Percentiles rank a stretch among this genome's conserved stretches.
Evolutionary conservation across 768 basidiomycete genomes (phyloP).

Genomic region (Roridomyces roridus): DNA sequence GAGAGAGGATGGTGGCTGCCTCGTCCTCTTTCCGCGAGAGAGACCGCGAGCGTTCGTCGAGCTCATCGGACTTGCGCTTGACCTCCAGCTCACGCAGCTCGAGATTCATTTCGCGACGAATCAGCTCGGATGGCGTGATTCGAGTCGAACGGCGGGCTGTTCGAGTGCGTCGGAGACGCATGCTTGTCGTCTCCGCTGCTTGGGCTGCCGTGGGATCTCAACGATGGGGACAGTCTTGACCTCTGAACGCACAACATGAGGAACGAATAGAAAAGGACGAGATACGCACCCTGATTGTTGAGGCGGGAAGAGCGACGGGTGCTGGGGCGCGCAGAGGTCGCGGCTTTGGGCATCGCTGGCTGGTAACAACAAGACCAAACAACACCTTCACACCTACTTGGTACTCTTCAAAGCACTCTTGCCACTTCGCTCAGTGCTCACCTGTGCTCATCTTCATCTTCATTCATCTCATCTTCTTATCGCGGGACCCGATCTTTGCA

Average conservation of each 20-base stretch:
- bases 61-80: conserved; percentile 39
- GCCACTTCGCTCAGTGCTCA: too few species aligned
- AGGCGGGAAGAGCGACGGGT: conserved; percentile 24
- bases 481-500: too few species aligned
- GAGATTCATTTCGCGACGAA: conserved; percentile 43
- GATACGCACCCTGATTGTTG: conserved; percentile 18
- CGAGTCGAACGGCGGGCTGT: conserved; percentile 43
- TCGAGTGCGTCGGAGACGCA: conserved; percentile 14
- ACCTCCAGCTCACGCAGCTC: conserved; percentile 47
- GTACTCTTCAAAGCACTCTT: too few species aligned
- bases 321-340: conserved; percentile 5
- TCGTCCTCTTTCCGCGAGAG: conserved; percentile 50
- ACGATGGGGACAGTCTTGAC: conserved; percentile 24
- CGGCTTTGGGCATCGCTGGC: conserved; percentile 22
- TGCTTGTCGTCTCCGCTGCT: conserved; percentile 8
- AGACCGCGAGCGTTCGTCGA: conserved; percentile 46
- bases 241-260: conserved; percentile 10
- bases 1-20: conserved; percentile 44
- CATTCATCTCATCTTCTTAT: too few species aligned
- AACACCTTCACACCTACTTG: background rate
- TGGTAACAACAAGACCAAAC: conserved; percentile 15
- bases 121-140: conserved; percentile 46
- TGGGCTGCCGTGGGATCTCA: conserved; percentile 25
- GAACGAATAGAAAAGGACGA: background rate
- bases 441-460: conserved; percentile 26